Percentiles rank a stretch among this genome's conserved stretches.
Conservation (phyloP, 2,329 filamentous ascomycete genomes). For the Pseudogymnoascus sp. region DNA sequence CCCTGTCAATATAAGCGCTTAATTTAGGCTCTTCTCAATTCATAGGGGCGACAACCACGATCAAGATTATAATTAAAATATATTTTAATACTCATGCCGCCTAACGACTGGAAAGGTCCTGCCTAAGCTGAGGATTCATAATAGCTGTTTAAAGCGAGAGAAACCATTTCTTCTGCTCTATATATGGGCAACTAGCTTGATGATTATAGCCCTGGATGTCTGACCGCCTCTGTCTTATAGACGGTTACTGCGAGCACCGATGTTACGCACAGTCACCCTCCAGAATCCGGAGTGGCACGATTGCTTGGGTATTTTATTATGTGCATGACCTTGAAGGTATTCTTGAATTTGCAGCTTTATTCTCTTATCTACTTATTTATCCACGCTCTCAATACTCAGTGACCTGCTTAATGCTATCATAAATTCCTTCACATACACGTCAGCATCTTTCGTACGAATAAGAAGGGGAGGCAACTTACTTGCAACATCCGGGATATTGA, state of each 20-base stretch:
- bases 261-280: not conserved
- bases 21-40: no score
- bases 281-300: not conserved
- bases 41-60: no score
- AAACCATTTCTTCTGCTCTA: not conserved
- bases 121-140: not conserved
- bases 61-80: not conserved
- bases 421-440: slow-evolving; percentile 24
- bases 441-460: not conserved
- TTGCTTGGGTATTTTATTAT: not conserved
- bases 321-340: not conserved
- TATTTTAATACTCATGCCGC: not conserved
- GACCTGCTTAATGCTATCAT: slow-evolving; percentile 27
- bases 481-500: slow-evolving; percentile 61
- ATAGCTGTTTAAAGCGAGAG: not conserved
- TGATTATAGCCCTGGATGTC: not conserved
- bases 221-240: not conserved
- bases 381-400: slow-evolving; percentile 21
- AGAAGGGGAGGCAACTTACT: slow-evolving; percentile 41
- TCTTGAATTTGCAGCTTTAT: not conserved
- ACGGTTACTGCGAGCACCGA: not conserved
- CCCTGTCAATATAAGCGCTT: no score
- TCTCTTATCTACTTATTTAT: not conserved
- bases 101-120: not conserved
- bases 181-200: not conserved